Evolutionary conservation across 192 early-diverging fungal species (phyloP), one percentile per base, ranked within the genome.

Genomic region (Dispira simplex): DNA sequence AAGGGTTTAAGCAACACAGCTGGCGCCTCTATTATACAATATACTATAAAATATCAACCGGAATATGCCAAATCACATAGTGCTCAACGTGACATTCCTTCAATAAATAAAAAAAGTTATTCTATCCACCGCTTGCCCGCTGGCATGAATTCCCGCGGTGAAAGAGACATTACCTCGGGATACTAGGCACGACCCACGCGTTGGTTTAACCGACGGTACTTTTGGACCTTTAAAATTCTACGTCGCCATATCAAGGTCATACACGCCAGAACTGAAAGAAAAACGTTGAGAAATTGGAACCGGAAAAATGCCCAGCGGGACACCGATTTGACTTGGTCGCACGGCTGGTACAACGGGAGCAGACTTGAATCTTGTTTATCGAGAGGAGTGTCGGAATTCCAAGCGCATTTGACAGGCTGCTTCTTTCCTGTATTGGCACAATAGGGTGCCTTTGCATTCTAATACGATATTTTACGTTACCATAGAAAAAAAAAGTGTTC

Each of bases 231-330:
- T 9, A 60, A 16, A 10, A 60, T 44, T 14, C 58, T 28, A 13
- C 58, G 58, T 9, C 58, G 58, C 58, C 58, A 60, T 13, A 60
- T 60, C 10, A 60, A 44, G 13, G 32, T 60, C 58, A 60, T 60
- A 21, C 58, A 60, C 27, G 58, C 18, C 14, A 60, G 58, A 27
- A 60, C 32, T 16, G 58, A 28, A 18, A 60, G 14, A 21, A 60
- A 60, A 14, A 60, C 58, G 21, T 60, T 60, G 58, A 60, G 58
- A 44, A 60, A 60, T 44, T 60, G 43, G 58, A 60, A 60, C 44
- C 58, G 25, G 21, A 60, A 60, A 43, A 60, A 60, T 10, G 58
- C 58, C 58, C 58, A 60, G 3, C 58, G 58, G 1, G 58, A 60
- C 14, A 44, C 58, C 21, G 58, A 60, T 44, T 44, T 11, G 32